phyloP scores from a whole-genome alignment of 2,329 filamentous ascomycete genomes.

The Fusarium algeriense region DNA sequence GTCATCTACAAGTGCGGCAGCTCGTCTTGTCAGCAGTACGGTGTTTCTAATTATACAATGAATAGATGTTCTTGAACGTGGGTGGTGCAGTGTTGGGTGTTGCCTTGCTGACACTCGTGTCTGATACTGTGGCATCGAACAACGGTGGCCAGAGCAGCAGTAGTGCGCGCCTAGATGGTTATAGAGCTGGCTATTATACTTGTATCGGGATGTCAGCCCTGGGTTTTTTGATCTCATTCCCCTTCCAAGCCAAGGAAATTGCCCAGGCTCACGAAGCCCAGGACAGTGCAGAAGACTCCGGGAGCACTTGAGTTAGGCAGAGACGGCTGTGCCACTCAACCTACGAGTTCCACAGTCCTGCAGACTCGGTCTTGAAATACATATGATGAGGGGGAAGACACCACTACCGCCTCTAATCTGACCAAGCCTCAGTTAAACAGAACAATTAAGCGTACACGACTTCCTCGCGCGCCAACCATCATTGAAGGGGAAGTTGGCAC shows the following conservation, averaged over 20 bases:
- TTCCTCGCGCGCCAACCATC: no score
- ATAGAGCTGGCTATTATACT: not conserved
- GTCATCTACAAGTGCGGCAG: not conserved
- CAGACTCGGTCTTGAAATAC: not conserved
- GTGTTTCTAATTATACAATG: not conserved
- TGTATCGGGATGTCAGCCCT: not conserved
- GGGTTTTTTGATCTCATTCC: not conserved
- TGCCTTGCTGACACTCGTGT: not conserved
- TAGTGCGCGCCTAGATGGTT: not conserved
- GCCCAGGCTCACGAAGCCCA: not conserved
- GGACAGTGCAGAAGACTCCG: not conserved
- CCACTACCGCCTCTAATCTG: not conserved
- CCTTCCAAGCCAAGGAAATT: not conserved
- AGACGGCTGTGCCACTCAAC: not conserved
- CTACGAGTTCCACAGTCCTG: not conserved
- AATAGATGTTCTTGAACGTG: not conserved
- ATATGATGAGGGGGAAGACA: not conserved
- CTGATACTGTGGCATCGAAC: not conserved
- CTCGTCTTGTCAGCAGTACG: not conserved
- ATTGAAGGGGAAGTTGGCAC: no score
- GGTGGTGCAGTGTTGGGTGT: not conserved
- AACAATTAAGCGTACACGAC: not conserved
- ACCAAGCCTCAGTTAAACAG: not conserved
- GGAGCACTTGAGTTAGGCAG: not conserved
- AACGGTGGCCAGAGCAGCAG: not conserved